Conservation (phyloP, 2,329 filamentous ascomycete genomes). For the Fusarium setosum region DNA sequence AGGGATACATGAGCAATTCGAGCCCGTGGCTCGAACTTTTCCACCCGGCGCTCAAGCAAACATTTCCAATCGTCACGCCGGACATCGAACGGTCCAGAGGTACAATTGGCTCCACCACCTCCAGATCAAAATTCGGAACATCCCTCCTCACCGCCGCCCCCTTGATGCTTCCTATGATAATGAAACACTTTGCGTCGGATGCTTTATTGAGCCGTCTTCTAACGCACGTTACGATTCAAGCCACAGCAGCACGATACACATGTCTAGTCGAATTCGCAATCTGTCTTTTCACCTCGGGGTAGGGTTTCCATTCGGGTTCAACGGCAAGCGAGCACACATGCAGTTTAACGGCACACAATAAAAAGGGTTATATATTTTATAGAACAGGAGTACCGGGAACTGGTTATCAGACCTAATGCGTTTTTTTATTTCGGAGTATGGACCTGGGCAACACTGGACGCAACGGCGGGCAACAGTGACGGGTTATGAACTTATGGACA, state of each 20-base stretch:
- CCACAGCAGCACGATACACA: slow-evolving; percentile 3
- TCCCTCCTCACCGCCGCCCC: background rate
- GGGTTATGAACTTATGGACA: slow-evolving; percentile 22
- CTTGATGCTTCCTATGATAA: slow-evolving; percentile 17
- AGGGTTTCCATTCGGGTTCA: slow-evolving; percentile 17
- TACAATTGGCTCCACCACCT: slow-evolving; percentile 7
- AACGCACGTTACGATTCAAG: slow-evolving; percentile 22
- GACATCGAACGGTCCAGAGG: slow-evolving; percentile 2
- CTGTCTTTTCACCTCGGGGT: slow-evolving; percentile 21
- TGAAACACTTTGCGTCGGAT: slow-evolving; percentile 24
- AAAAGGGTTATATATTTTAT: slow-evolving; percentile 31
- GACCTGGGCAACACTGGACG: slow-evolving; percentile 13
- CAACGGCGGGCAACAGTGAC: slow-evolving; percentile 26
- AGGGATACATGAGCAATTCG: background rate
- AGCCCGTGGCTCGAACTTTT: slow-evolving; percentile 2
- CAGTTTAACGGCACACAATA: slow-evolving; percentile 19
- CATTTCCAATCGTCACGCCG: background rate
- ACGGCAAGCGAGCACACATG: slow-evolving; percentile 29
- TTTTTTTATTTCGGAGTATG: slow-evolving; percentile 17
- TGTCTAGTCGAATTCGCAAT: slow-evolving; percentile 31
- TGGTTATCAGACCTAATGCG: slow-evolving; percentile 21
- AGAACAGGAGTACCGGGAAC: slow-evolving; percentile 33
- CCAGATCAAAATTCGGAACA: background rate
- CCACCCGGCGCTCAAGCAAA: background rate
- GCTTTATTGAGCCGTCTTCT: slow-evolving; percentile 7